A percentile compares a stretch with the other conserved stretches of the same genome.
These are phyloP conservation scores for Penicillium sp. DNA, from an alignment of 2,329 filamentous ascomycete genomes.

Conservation along the genomic window DNA sequence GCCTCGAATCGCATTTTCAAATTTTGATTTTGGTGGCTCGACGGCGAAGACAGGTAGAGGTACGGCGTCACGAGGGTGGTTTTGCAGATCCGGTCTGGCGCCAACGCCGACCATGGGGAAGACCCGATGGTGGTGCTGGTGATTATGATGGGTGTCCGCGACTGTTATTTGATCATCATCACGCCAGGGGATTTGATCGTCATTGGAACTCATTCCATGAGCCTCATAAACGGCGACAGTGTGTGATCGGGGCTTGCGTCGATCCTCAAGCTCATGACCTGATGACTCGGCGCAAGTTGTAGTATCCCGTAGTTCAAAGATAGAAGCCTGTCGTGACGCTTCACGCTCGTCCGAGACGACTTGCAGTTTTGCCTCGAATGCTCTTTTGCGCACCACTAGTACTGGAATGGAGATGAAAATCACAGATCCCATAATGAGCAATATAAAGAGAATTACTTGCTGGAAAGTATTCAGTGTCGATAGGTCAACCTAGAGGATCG, in stretches of 20 bases:
- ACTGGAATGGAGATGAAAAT: slow-evolving; percentile 69
- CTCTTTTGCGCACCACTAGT: slow-evolving; percentile 59
- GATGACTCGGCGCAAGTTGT: background rate
- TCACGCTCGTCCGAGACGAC: slow-evolving; percentile 47
- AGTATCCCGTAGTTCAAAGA: slow-evolving; percentile 8
- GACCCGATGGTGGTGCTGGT: slow-evolving; percentile 25
- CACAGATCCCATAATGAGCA: slow-evolving; percentile 66
- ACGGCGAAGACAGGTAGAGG: slow-evolving; percentile 22
- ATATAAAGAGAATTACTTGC: slow-evolving; percentile 63
- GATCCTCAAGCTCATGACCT: background rate
- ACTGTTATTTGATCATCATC: slow-evolving; percentile 33
- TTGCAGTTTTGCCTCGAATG: slow-evolving; percentile 63
- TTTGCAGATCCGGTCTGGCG: slow-evolving; percentile 33
- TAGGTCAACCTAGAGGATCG: slow-evolving; percentile 41
- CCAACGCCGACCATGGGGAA: slow-evolving; percentile 39
- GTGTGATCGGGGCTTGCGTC: slow-evolving; percentile 1
- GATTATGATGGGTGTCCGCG: slow-evolving; percentile 19
- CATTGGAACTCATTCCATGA: background rate
- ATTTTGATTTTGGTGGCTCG: slow-evolving; percentile 15
- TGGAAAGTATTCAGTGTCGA: slow-evolving; percentile 66
- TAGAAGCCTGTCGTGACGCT: slow-evolving; percentile 10
- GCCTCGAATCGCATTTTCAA: slow-evolving; percentile 26
- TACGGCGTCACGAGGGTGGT: slow-evolving; percentile 32
- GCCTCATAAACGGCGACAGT: slow-evolving; percentile 1
- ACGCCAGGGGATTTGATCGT: slow-evolving; percentile 25